Percentiles rank a stretch among this genome's conserved stretches.
These are phyloP conservation scores for Monilinia polystroma DNA, from an alignment of 2,329 filamentous ascomycete species.

Conservation along the genomic window DNA sequence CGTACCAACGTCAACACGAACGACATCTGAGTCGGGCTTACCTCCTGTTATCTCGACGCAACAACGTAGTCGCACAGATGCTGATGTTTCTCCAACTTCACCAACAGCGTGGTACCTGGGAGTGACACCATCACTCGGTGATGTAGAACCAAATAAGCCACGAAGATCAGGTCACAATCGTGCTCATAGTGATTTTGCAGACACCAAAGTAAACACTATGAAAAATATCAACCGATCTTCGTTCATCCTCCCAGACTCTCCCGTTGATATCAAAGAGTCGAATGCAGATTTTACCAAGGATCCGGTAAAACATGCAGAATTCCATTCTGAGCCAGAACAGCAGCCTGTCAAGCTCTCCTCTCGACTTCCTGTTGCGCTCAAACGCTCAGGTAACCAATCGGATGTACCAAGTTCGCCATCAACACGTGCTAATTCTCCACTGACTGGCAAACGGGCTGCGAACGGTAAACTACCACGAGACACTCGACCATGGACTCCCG, in stretches of 20 bases:
- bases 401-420: constrained; percentile 43
- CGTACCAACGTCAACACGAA: constrained; percentile 54
- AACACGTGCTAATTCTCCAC: constrained; percentile 47
- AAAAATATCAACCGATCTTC: constrained; percentile 20
- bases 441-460: constrained; percentile 45
- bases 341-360: constrained; percentile 28
- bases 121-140: constrained; percentile 46
- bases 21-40: constrained; percentile 71
- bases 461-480: constrained; percentile 34
- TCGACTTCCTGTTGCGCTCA: constrained; percentile 35
- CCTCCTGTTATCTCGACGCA: constrained; percentile 48
- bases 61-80: constrained; percentile 56
- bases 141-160: constrained; percentile 35
- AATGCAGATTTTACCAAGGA: background rate
- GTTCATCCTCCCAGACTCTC: constrained; percentile 17
- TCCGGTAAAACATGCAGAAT: background rate
- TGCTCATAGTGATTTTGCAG: constrained; percentile 60
- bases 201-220: constrained; percentile 37
- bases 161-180: constrained; percentile 47
- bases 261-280: constrained; percentile 9
- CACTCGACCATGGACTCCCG: constrained; percentile 35
- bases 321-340: background rate
- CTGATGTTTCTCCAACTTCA: constrained; percentile 58
- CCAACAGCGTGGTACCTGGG: constrained; percentile 65
- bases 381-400: constrained; percentile 44